These are phyloP conservation scores for Talaromyces stipitatus DNA, from an alignment of 495 filamentous ascomycete genomes.

Conservation along the genomic window DNA sequence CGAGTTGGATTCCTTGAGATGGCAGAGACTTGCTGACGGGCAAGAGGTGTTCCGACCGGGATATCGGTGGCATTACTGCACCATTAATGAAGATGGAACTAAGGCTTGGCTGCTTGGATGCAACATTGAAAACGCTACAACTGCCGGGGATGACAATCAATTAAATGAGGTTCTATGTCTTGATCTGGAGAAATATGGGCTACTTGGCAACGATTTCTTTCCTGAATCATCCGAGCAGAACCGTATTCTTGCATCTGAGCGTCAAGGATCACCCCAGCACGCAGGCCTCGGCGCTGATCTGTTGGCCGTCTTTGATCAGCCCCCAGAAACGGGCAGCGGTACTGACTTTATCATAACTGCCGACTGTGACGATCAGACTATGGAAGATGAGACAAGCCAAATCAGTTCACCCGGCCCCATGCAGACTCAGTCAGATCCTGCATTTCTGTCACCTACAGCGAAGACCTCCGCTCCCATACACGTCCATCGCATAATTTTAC, in stretches of 20 bases:
- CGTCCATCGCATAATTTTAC: constrained; percentile 83
- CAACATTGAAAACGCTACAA: constrained; percentile 58
- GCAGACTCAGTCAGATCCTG: constrained; percentile 36
- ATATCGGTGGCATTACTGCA: constrained; percentile 97
- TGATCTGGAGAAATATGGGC: constrained; percentile 76
- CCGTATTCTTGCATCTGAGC: constrained; percentile 45
- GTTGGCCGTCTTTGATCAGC: constrained; percentile 73
- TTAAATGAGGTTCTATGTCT: constrained; percentile 90
- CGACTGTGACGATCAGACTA: constrained; percentile 58
- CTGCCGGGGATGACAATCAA: constrained; percentile 66
- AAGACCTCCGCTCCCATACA: constrained; percentile 80
- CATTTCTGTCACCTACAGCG: constrained; percentile 54
- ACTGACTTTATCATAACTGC: constrained; percentile 84
- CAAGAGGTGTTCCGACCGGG: constrained; percentile 80
- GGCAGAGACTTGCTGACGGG: constrained; percentile 90
- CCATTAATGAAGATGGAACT: constrained; percentile 83
- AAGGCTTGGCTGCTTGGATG: constrained; percentile 97
- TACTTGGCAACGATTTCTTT: constrained; percentile 70
- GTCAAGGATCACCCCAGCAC: constrained; percentile 33
- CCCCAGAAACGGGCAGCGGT: constrained; percentile 69
- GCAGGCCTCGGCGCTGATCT: constrained; percentile 74
- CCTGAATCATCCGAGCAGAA: constrained; percentile 51
- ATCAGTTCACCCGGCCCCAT: constrained; percentile 22
- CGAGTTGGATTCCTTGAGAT: constrained; percentile 76
- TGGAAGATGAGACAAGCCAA: constrained; percentile 35